Evolutionary conservation across 2,329 filamentous ascomycete genomes (phyloP), one percentile per base, ranked within the genome.

Genomic region (Colletotrichum liriopes): DNA sequence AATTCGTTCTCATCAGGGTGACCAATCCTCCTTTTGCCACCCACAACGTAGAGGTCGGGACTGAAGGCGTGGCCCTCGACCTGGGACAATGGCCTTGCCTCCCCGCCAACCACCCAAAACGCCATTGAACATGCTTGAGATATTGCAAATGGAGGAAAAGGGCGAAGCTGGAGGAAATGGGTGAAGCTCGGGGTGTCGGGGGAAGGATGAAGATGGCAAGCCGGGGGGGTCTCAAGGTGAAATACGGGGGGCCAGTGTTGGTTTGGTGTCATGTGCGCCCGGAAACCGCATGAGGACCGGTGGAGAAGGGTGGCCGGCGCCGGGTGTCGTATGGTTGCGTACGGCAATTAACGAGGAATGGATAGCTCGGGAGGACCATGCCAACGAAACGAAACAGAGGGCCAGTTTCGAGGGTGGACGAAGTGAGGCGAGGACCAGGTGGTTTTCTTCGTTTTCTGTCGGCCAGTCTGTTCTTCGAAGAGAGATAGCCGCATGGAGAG

Each of bases 1-100:
- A 76, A 74, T 74, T 81, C 79, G 69, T 79, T 76, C 64, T 79
- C 77, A 52, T 82, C 80, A 62, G 78, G 77, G 60, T 81, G 76
- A 75, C 80, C 82, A 67, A 82, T 79, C 39, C 82, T 80, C 60
- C 83, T 82, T 77, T 85, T 85, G 71, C 80, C 83, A 70, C 77
- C 80, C 35, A 78, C 77, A 71, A 79, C 68, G 74, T 82, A 80
- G 45, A 77, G 78, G 37, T 71, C 51, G 55, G 55, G 60, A 47
- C 26, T 37, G 39, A 39, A 45, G 72, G 47, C 56, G n/a, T 61
- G 32, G 72, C 69, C 72, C 45, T 60, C 56, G 51, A 23, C 55
- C 26, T 47, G 72, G 55, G 62, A 72, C 61, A 62, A 41, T 54
- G 64, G 70, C 54, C 60, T 58, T 56, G 70, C 61, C 60, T 68